phyloP scores from a whole-genome alignment of 2,329 filamentous ascomycete genomes.

The Aspergillus aculeatinus region DNA sequence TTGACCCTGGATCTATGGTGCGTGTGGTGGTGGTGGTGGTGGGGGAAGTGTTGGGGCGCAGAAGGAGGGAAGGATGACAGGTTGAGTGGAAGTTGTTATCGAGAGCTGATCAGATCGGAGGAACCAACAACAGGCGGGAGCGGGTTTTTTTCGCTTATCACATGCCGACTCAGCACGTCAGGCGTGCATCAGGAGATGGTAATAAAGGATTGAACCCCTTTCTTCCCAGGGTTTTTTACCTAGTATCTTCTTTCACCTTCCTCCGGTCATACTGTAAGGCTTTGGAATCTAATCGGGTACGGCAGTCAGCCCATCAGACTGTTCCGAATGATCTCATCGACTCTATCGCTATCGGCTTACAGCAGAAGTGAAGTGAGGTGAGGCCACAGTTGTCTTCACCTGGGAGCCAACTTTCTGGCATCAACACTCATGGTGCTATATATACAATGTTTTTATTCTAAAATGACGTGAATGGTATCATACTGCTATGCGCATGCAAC shows the following conservation, averaged over 20 bases:
- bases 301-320: not conserved
- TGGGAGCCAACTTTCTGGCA: not conserved
- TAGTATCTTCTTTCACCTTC: not conserved
- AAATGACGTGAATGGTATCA: not conserved
- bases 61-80: constrained; percentile 1
- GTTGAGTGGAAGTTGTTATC: constrained; percentile 11
- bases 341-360: not conserved
- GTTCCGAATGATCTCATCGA: not conserved
- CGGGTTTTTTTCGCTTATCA: constrained; percentile 22
- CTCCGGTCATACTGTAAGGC: too few species aligned
- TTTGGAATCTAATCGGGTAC: too few species aligned
- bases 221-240: not conserved
- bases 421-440: not conserved
- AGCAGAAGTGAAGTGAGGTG: not conserved
- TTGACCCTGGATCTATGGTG: constrained; percentile 1
- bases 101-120: constrained; percentile 6
- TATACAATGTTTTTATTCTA: not conserved
- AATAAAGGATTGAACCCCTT: not conserved
- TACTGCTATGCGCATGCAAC: not conserved
- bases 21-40: not conserved
- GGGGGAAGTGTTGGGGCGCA: not conserved
- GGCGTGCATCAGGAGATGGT: constrained; percentile 2
- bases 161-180: constrained; percentile 15
- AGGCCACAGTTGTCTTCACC: not conserved
- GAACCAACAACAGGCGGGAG: constrained; percentile 11